Evolutionary conservation across 257 asterid species (phyloP).

Genomic region (Cinchona pubescens): DNA sequence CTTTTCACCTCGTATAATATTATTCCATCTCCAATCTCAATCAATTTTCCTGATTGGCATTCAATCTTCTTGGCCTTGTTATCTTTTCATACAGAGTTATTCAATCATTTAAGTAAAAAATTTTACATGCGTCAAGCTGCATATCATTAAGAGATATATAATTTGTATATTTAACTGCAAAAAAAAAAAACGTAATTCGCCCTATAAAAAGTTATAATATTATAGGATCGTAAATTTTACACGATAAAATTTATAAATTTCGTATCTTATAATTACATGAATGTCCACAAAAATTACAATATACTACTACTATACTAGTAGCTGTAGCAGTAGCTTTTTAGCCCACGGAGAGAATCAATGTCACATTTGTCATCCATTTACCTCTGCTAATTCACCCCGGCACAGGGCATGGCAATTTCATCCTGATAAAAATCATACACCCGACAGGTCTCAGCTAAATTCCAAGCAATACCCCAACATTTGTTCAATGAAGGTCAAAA

Average conservation of each 20-base stretch:
- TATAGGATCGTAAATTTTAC: too few species aligned
- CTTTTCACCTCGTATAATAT: not conserved
- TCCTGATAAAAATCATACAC: not conserved
- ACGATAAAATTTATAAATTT: too few species aligned
- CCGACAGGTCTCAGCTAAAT: slow-evolving; percentile 17
- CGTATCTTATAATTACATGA: too few species aligned
- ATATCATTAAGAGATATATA: too few species aligned
- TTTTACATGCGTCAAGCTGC: too few species aligned
- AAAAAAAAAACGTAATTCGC: too few species aligned
- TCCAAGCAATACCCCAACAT: not conserved
- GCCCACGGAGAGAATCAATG: not conserved
- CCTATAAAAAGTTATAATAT: too few species aligned
- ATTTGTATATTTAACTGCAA: too few species aligned
- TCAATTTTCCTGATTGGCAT: not conserved
- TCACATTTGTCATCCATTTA: not conserved
- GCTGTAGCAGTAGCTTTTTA: not conserved
- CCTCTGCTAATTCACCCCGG: too few species aligned
- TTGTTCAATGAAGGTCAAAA: slow-evolving; percentile 14
- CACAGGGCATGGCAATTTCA: not conserved
- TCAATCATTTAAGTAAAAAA: not conserved
- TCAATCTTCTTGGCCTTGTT: not conserved
- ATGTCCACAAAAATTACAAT: too few species aligned
- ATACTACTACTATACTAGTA: too few species aligned
- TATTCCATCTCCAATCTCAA: not conserved
- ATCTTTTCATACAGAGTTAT: not conserved